These are phyloP conservation scores for Zopfochytrium polystomum DNA, from an alignment of 371 early-diverging fungal species.

Conservation along the genomic window DNA sequence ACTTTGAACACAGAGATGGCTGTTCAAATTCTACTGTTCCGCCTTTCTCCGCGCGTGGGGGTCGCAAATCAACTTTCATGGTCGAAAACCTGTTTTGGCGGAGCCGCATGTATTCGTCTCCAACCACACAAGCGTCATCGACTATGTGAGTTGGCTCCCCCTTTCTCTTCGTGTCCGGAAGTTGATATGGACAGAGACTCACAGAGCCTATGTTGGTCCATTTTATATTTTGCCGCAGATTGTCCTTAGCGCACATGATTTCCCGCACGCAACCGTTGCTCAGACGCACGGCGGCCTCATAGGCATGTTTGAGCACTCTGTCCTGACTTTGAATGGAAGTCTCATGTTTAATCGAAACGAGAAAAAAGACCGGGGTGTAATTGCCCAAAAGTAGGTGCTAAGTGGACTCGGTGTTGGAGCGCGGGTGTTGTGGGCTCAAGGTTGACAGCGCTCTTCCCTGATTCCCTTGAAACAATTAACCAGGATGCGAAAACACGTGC, in stretches of 20 bases:
- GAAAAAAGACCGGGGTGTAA: constrained; percentile 57
- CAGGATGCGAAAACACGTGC: constrained; percentile 47
- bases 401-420: not conserved
- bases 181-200: too few relatives aligned
- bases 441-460: not conserved
- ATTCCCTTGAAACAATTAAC: not conserved
- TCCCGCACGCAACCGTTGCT: constrained; percentile 74
- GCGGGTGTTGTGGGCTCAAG: too few relatives aligned
- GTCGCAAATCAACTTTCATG: constrained; percentile 57
- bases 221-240: too few relatives aligned
- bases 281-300: constrained; percentile 62
- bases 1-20: constrained; percentile 38
- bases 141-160: too few relatives aligned
- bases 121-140: constrained; percentile 82
- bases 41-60: constrained; percentile 62
- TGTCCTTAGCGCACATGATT: constrained; percentile 66
- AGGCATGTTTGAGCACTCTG: constrained; percentile 67
- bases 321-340: constrained; percentile 65
- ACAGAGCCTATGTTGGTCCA: too few relatives aligned
- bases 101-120: constrained; percentile 67
- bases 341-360: constrained; percentile 73
- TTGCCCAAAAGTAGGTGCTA: constrained; percentile 45
- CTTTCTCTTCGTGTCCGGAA: too few relatives aligned
- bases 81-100: constrained; percentile 56
- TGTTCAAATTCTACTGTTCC: constrained; percentile 62